These are phyloP conservation scores for Astrocystis sublimbata DNA, from an alignment of 495 filamentous ascomycete species.

Conservation along the genomic window DNA sequence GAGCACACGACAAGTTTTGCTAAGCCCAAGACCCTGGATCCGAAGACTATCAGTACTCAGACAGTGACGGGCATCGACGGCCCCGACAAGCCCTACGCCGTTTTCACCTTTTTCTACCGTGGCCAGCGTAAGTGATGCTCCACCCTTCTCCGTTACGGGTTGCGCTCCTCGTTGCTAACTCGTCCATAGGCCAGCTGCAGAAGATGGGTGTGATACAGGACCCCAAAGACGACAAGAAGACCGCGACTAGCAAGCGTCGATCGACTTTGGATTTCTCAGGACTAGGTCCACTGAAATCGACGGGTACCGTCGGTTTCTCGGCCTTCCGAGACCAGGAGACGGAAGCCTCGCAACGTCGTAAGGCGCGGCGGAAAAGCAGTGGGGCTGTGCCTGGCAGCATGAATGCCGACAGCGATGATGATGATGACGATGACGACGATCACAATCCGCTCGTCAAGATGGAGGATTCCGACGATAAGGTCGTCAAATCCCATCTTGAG, in stretches of 20 bases:
- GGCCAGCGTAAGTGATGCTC: conserved; percentile 75
- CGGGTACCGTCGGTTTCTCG: conserved; percentile 84
- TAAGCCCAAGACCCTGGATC: conserved; percentile 94
- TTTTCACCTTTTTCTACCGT: conserved; percentile 97
- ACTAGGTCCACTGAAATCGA: conserved; percentile 79
- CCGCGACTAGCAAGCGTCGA: conserved; percentile 65
- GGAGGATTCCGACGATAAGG: conserved; percentile 73
- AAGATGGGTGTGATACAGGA: conserved; percentile 86
- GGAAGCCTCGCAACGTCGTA: conserved; percentile 50
- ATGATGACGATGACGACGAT: conserved; percentile 70
- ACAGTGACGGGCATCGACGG: conserved; percentile 98
- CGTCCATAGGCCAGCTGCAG: conserved; percentile 72
- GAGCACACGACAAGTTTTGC: conserved; percentile 99
- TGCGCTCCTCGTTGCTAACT: conserved; percentile 26
- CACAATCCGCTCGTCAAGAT: conserved; percentile 57
- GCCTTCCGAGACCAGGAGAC: conserved; percentile 74
- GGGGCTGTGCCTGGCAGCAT: conserved; percentile 42
- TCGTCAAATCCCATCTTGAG: conserved; percentile 57
- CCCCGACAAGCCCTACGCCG: conserved; percentile 91
- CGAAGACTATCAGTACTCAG: conserved; percentile 95
- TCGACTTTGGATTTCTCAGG: conserved; percentile 78
- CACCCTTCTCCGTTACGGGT: conserved; percentile 1
- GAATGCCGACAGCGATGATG: conserved; percentile 63
- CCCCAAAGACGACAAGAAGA: conserved; percentile 58
- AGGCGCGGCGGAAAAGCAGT: conserved; percentile 59